Evolutionary conservation across 164 flowering plant genomes (phyloP), one percentile per base, ranked within the genome.

Genomic region (Litsea cubeba): DNA sequence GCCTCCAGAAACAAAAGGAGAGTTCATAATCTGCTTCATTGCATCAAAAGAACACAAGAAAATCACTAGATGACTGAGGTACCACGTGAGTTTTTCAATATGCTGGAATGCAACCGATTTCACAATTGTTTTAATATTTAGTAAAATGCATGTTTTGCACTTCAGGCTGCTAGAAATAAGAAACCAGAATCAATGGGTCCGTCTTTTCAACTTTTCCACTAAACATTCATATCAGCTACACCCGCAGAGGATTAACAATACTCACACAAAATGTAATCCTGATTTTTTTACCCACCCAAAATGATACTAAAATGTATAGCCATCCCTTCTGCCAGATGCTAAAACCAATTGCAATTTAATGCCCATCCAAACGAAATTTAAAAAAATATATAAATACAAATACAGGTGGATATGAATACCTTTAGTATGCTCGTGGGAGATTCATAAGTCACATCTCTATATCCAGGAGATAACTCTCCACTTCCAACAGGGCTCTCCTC

Each of bases 21-120:
- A 81, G 15, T 94, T 90, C 97, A 92, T 87, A 14, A 79, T 83
- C 98, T 95, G 90, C 62, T 78, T 15, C 81, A 82, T 20, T 65
- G 76, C 40, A 79, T 73, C 14, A 12, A 18, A 69, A 58, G 50
- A 65, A 54, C 26, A 63, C 30, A 63, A 66, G 69, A 66, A 23
- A 25, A 26, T 30, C 66, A 63, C 28, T 23, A 63, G 66, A 66
- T 17, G 69, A 30, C 46, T 66, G 7, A 66, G 46, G 40, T 32
- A 25, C 46, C 17, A 20, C n/a, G 18, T 0, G n/a, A 54, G 60
- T 1, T 15, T 18, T 54, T 35, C 46, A 54, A 12, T 54, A 15
- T 17, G n/a, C n/a, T 54, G 60, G 60, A 14, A 54, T 54, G 60
- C 18, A 54, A 54, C 17, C 20, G 6, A 54, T 54, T 15, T 54